phyloP scores from a whole-genome alignment of 495 filamentous ascomycete species.

The Tuber borchii region DNA sequence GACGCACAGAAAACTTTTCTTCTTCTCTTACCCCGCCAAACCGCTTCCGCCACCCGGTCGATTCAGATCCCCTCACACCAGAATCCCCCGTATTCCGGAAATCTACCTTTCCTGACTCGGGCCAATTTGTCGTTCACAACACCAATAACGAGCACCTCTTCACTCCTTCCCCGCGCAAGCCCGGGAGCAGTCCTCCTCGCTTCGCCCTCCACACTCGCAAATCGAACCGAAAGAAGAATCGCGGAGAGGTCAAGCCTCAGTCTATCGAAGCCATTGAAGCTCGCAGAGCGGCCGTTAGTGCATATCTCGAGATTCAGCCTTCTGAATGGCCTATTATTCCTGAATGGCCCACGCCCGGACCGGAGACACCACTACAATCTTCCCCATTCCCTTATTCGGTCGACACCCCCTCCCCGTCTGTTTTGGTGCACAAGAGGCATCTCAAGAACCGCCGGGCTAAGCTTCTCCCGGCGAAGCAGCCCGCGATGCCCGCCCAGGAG shows the following conservation, averaged over 20 bases:
- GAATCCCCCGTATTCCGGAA: neutral
- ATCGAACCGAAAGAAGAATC: neutral
- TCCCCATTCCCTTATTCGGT: neutral
- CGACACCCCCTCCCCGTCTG: neutral
- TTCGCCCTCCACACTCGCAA: neutral
- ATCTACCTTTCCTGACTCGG: neutral
- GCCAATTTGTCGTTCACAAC: neutral
- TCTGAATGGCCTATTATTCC: neutral
- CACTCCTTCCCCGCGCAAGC: neutral
- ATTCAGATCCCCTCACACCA: neutral
- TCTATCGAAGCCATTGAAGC: neutral
- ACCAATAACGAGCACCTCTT: neutral
- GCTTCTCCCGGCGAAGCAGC: neutral
- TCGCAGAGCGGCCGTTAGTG: neutral
- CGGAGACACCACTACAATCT: neutral
- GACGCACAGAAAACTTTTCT: neutral
- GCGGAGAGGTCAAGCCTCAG: neutral
- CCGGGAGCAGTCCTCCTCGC: neutral
- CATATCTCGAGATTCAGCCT: neutral
- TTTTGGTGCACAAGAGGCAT: neutral
- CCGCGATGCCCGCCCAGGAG: neutral
- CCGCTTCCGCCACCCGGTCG: neutral
- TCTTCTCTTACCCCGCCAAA: neutral
- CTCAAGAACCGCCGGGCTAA: neutral
- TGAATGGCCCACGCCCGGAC: neutral